Conservation (phyloP, 2,329 filamentous ascomycete genomes). For the Sclerotinia nivalis region DNA sequence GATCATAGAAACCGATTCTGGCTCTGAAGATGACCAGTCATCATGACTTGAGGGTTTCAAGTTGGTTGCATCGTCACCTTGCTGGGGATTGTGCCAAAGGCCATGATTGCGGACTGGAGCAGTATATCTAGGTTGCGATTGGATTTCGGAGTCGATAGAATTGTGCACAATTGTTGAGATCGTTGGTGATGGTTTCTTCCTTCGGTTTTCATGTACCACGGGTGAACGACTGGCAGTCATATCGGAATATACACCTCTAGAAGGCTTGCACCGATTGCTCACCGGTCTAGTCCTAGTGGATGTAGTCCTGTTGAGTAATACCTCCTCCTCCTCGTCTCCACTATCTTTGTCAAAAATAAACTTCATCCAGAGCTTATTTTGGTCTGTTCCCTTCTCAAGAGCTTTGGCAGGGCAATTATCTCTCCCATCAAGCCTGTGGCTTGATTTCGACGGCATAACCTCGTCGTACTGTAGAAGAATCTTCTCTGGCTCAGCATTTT, state of each 20-base stretch:
- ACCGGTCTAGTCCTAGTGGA: neutral
- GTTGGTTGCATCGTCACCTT: neutral
- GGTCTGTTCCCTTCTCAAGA: neutral
- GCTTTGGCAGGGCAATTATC: neutral
- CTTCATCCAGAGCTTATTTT: conserved; percentile 22
- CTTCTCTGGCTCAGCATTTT: neutral
- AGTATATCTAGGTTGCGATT: neutral
- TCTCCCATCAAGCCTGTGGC: too few species aligned
- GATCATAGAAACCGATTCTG: conserved; percentile 20
- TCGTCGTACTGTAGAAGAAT: neutral
- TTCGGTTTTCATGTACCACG: neutral
- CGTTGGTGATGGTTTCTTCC: neutral
- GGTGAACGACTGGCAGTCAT: neutral
- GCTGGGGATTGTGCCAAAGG: neutral
- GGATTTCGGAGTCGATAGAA: neutral
- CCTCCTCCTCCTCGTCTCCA: neutral
- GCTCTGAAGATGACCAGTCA: neutral
- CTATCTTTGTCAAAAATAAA: conserved; percentile 17
- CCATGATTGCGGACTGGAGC: neutral
- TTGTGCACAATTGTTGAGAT: conserved; percentile 16
- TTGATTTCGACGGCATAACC: neutral
- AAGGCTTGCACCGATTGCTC: neutral
- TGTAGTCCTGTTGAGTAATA: neutral
- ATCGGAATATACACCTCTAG: neutral
- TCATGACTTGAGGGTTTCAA: too few species aligned